Base-by-base conservation (phyloP, 352 stramenopile species). In the Thraustochytrium striatum region DNA sequence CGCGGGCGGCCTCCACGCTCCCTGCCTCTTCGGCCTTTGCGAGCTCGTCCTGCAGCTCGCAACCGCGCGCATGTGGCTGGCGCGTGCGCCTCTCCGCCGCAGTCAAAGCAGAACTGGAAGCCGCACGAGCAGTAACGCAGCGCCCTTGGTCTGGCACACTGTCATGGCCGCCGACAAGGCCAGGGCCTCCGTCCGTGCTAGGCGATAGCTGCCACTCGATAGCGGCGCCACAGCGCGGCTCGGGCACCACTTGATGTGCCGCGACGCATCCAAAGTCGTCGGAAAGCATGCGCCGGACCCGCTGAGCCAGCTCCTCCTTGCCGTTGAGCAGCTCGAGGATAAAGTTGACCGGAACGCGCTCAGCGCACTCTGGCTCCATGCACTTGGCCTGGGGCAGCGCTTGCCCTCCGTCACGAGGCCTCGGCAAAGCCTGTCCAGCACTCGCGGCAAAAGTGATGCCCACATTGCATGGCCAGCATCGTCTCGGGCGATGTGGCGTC, bases 1-100 rank as follows among this genome's bases (percentile, higher is more conserved):
- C 65, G 3, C 44, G 65, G 65, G 65, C 65, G 11, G 65, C 65
- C 35, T 62, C 32, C 5, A 75, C 65, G 19, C 52, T 21, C 2
- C 39, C 7, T 3, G 65, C 65, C 39, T 75, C 65, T 30, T 75
- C 65, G 5, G 65, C 65, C 13, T 41, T 43, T 5, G 68, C 2
- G 32, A 75, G 25, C 7, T 36, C 72, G 7, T 79, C 30, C 0
- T 78, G 58, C 72, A 62, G 82, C n/a, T 19, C 43, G 13, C 0
- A 78, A 38, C 43, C 82, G 53, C 72, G 57, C 28, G 50, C 72
- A 81, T 3, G 72, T 81, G 28, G 72, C 59, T 19, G 72, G 72
- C 21, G 57, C 59, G 38, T 81, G 72, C 2, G 72, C 8, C 21
- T 35, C 53, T 19, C 25, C 39, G 1, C 43, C 72, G 38, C 72